Evolutionary conservation across 768 basidiomycete genomes (phyloP).

Genomic region (Lactarius quietus): DNA sequence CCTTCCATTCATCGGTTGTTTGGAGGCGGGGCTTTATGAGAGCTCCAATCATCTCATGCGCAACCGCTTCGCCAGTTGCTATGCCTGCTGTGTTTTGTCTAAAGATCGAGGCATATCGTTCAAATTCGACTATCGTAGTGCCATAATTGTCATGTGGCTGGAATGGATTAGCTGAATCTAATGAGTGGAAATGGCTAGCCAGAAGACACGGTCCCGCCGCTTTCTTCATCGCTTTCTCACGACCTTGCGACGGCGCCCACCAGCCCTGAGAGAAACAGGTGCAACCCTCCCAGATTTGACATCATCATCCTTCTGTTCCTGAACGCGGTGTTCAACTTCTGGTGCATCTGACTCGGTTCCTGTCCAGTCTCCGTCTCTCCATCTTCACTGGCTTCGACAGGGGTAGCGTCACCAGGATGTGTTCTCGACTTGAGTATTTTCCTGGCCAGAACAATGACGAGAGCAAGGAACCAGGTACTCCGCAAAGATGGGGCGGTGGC

Average conservation of each 20-base stretch:
- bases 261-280: constrained; percentile 48
- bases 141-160: background rate
- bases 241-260: constrained; percentile 62
- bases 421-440: constrained; percentile 25
- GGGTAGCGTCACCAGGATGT: background rate
- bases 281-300: constrained; percentile 32
- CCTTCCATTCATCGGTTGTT: background rate
- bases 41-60: background rate
- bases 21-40: background rate
- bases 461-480: constrained; percentile 66
- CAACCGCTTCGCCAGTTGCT: background rate
- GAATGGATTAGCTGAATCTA: background rate
- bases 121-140: background rate
- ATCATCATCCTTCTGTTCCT: constrained; percentile 30
- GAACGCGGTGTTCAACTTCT: constrained; percentile 38
- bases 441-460: constrained; percentile 38
- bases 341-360: constrained; percentile 44
- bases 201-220: background rate
- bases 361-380: constrained; percentile 41
- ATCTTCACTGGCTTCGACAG: constrained; percentile 35
- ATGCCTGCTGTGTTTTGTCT: background rate
- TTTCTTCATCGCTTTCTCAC: constrained; percentile 45
- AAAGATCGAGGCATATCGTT: background rate
- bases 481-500: constrained; percentile 53
- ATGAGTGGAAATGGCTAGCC: background rate